Percentiles rank a stretch among this genome's conserved stretches.
phyloP scores from a whole-genome alignment of 371 early-diverging fungal species.

The Batrachochytrium dendrobatidis region DNA sequence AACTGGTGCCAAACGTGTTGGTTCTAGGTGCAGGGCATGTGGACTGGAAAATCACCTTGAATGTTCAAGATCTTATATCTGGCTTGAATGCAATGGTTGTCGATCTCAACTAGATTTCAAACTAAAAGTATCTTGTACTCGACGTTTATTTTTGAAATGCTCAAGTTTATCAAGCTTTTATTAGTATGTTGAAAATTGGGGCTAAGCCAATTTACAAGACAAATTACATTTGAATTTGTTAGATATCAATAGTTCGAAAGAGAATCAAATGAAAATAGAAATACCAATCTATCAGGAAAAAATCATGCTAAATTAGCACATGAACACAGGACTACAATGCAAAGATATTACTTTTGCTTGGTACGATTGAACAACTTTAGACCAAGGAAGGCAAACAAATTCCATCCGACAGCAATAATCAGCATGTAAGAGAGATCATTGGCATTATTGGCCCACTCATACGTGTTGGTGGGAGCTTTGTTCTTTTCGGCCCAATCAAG shows the following conservation, averaged over 20 bases:
- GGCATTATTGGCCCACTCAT: slow-evolving; percentile 4
- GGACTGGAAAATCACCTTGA: slow-evolving; percentile 79
- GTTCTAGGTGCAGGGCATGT: slow-evolving; percentile 84
- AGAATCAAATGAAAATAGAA: no score
- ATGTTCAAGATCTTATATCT: slow-evolving; percentile 55
- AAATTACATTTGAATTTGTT: no score
- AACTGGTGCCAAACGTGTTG: slow-evolving; percentile 42
- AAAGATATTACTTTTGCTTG: slow-evolving; percentile 29
- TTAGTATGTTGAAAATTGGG: no score
- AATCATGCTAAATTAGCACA: no score
- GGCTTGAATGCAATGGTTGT: slow-evolving; percentile 50
- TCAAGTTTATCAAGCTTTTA: neutral
- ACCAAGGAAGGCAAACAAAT: slow-evolving; percentile 13
- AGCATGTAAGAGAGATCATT: slow-evolving; percentile 3
- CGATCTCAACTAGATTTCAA: slow-evolving; percentile 31
- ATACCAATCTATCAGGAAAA: no score
- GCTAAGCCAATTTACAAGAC: no score
- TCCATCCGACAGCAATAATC: slow-evolving; percentile 17
- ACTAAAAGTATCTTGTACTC: no score
- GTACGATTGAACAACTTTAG: slow-evolving; percentile 16
- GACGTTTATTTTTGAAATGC: neutral
- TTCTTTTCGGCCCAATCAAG: neutral
- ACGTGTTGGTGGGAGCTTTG: neutral
- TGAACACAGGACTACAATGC: no score
- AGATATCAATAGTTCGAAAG: no score